phyloP scores from a whole-genome alignment of 2,329 filamentous ascomycete genomes.

The Aspergillus clavatus region DNA sequence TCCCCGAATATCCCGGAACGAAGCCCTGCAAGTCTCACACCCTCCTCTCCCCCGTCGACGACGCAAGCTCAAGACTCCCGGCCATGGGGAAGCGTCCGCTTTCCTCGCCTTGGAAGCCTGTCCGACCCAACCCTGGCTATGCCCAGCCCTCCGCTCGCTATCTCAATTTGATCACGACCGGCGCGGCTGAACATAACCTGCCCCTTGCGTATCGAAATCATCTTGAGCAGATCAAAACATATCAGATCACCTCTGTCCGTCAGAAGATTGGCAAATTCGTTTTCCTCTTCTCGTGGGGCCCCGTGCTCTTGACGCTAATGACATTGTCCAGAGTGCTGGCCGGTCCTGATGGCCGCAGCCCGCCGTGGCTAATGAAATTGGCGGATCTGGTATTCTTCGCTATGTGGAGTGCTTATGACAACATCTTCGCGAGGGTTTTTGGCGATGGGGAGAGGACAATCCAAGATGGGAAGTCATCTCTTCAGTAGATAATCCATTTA shows the following conservation, averaged over 20 bases:
- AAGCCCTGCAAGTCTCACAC: slow-evolving; percentile 77
- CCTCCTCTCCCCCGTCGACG: slow-evolving; percentile 61
- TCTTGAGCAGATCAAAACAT: slow-evolving; percentile 64
- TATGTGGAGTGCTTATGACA: slow-evolving; percentile 63
- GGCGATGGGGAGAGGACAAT: slow-evolving; percentile 77
- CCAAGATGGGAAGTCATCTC: slow-evolving; percentile 15
- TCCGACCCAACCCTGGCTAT: slow-evolving; percentile 63
- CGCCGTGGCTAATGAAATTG: slow-evolving; percentile 59
- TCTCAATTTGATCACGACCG: slow-evolving; percentile 70
- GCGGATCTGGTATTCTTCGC: slow-evolving; percentile 51
- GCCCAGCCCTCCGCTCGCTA: slow-evolving; percentile 83
- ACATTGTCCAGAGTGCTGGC: slow-evolving; percentile 46
- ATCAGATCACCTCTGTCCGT: slow-evolving; percentile 60
- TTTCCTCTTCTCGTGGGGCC: slow-evolving; percentile 57
- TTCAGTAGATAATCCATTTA: too few relatives aligned
- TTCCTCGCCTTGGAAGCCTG: slow-evolving; percentile 24
- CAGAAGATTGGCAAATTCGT: slow-evolving; percentile 63
- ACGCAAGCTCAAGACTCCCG: slow-evolving; percentile 6
- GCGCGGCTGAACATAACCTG: slow-evolving; percentile 73
- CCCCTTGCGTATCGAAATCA: slow-evolving; percentile 73
- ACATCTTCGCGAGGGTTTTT: slow-evolving; percentile 61
- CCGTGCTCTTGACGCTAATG: slow-evolving; percentile 53
- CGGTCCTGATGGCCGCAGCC: slow-evolving; percentile 63
- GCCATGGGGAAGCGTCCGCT: neutral
- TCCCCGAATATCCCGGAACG: slow-evolving; percentile 61